phyloP scores from a whole-genome alignment of 2,329 filamentous ascomycete species.

The Penicillium sp. region DNA sequence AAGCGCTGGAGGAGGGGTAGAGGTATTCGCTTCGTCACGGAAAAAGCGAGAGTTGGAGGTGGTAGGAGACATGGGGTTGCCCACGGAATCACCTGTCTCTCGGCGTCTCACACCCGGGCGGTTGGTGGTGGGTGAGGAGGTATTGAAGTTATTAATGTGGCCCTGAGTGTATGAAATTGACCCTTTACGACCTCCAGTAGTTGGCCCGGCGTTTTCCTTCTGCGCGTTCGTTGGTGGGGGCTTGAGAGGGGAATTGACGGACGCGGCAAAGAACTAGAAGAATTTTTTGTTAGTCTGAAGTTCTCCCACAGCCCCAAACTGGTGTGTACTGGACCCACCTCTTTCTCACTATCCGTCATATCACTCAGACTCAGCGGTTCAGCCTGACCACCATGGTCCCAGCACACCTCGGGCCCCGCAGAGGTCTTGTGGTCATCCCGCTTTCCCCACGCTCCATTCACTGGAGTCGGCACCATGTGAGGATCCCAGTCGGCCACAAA shows the following conservation, averaged over 20 bases:
- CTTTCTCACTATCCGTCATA: constrained; percentile 68
- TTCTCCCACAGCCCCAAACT: background rate
- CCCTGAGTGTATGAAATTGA: constrained; percentile 72
- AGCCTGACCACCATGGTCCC: constrained; percentile 72
- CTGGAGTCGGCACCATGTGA: constrained; percentile 64
- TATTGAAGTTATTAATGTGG: constrained; percentile 63
- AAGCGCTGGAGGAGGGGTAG: constrained; percentile 62
- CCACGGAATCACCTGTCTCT: constrained; percentile 75
- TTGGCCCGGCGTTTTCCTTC: constrained; percentile 54
- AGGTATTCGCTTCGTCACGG: constrained; percentile 54
- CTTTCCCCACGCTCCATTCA: constrained; percentile 72
- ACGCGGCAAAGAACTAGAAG: constrained; percentile 71
- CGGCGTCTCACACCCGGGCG: constrained; percentile 78
- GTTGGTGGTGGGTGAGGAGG: constrained; percentile 71
- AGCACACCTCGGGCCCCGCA: constrained; percentile 87
- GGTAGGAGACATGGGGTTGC: constrained; percentile 51
- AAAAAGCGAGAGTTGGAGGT: constrained; percentile 47
- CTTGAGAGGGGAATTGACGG: constrained; percentile 93
- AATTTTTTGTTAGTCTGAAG: background rate
- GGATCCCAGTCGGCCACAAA: constrained; percentile 81
- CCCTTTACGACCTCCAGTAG: constrained; percentile 67
- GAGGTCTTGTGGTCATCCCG: constrained; percentile 72
- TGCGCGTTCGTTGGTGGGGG: constrained; percentile 68
- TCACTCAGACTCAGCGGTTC: constrained; percentile 72
- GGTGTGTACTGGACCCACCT: constrained; percentile 48